A percentile compares a stretch with the other conserved stretches of the same genome.
Conservation (phyloP, 129 eudicot genomes). For the Smallanthus sonchifolius region DNA sequence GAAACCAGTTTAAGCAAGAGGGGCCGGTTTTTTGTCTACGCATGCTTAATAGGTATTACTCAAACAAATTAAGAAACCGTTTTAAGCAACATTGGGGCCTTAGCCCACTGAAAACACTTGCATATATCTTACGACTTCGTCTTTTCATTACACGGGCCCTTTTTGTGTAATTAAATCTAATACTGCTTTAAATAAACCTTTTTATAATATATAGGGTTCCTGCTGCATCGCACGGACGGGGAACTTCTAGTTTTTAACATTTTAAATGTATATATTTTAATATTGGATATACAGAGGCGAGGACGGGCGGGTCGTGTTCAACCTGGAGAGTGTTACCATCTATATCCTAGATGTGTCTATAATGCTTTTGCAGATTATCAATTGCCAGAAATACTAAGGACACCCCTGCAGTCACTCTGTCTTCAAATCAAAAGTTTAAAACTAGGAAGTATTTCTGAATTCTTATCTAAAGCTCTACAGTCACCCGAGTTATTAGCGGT, state of each 20-base stretch:
- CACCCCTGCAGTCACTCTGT: slow-evolving; percentile 96
- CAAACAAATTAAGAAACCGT: too few relatives aligned
- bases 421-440: slow-evolving; percentile 90
- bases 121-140: too few relatives aligned
- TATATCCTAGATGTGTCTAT: slow-evolving; percentile 88
- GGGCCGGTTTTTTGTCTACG: too few relatives aligned
- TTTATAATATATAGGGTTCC: too few relatives aligned
- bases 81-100: too few relatives aligned
- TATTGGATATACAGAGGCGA: slow-evolving; percentile 58
- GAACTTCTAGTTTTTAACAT: neutral
- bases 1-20: too few relatives aligned
- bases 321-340: slow-evolving; percentile 98
- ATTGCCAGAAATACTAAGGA: slow-evolving; percentile 90
- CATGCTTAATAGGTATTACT: too few relatives aligned
- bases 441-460: slow-evolving; percentile 89
- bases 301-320: slow-evolving; percentile 99
- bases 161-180: too few relatives aligned
- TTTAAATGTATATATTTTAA: neutral
- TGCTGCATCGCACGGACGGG: too few relatives aligned
- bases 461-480: slow-evolving; percentile 87
- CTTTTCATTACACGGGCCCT: too few relatives aligned
- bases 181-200: too few relatives aligned
- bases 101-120: too few relatives aligned
- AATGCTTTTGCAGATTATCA: slow-evolving; percentile 89
- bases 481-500: slow-evolving; percentile 91